A percentile compares a stretch with the other conserved stretches of the same genome.
Conservation (phyloP, 805 yeast species). For the Candida maesae region DNA sequence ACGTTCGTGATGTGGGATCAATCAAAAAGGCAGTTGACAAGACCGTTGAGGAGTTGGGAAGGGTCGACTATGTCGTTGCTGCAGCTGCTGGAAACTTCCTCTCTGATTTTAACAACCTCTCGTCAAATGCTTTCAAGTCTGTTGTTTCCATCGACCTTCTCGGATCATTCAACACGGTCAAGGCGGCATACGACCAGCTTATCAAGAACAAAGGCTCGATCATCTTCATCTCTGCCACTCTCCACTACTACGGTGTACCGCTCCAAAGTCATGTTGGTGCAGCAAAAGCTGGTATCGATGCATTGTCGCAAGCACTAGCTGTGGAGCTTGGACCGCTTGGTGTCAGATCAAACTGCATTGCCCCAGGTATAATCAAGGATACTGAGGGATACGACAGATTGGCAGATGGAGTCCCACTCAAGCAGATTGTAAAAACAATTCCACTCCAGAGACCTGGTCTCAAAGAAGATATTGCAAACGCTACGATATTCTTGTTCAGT, state of each 20-base stretch:
- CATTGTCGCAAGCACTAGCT: constrained; percentile 76
- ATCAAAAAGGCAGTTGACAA: constrained; percentile 57
- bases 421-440: constrained; percentile 41
- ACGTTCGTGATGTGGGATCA: constrained; percentile 69
- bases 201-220: constrained; percentile 64
- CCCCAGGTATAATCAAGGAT: constrained; percentile 86
- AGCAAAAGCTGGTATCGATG: constrained; percentile 95
- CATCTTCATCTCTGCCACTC: constrained; percentile 80
- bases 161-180: constrained; percentile 87
- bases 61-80: constrained; percentile 82
- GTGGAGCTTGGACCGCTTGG: constrained; percentile 93
- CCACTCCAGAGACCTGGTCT: constrained; percentile 63
- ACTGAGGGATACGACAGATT: constrained; percentile 84
- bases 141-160: constrained; percentile 83
- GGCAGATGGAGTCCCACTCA: constrained; percentile 37
- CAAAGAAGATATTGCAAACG: constrained; percentile 78
- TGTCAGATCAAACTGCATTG: constrained; percentile 75
- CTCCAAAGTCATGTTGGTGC: constrained; percentile 90
- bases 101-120: constrained; percentile 70
- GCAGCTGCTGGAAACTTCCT: constrained; percentile 97
- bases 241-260: constrained; percentile 87
- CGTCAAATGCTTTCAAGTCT: constrained; percentile 83
- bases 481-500: constrained; percentile 80
- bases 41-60: constrained; percentile 68
- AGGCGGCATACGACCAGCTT: constrained; percentile 71